phyloP scores from a whole-genome alignment of 169 alveolate genomes.

The Theileria orientalis region DNA sequence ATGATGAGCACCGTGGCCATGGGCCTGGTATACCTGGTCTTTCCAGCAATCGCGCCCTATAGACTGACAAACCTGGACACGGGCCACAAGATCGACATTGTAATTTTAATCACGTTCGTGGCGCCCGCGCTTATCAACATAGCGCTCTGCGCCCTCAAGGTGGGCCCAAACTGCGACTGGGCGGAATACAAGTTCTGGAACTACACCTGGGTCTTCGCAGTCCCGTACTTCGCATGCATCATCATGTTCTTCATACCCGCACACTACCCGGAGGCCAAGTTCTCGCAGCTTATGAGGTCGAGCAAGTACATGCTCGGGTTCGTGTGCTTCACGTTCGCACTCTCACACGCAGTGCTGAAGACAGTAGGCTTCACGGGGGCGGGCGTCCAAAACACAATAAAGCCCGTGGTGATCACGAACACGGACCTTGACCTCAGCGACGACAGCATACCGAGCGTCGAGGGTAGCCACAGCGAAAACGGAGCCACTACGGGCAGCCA shows the following conservation, averaged over 20 bases:
- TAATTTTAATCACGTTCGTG: conserved; percentile 1
- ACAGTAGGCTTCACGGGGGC: conserved; percentile 21
- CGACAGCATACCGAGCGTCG: too few relatives aligned
- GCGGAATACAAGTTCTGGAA: background rate
- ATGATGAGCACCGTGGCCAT: conserved; percentile 16
- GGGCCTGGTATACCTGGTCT: conserved; percentile 14
- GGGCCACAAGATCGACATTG: conserved; percentile 7
- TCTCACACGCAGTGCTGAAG: conserved; percentile 3
- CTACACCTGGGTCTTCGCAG: background rate
- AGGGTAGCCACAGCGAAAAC: too few relatives aligned
- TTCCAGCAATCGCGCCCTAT: conserved; percentile 23
- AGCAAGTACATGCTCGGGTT: background rate
- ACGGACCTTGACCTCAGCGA: background rate
- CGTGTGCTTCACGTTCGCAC: conserved; percentile 4
- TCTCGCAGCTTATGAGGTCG: background rate
- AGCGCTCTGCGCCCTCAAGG: background rate
- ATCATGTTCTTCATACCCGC: background rate
- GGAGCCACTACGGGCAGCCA: too few relatives aligned
- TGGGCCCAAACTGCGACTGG: conserved; percentile 10
- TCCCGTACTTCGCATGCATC: conserved; percentile 11
- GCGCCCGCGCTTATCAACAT: conserved; percentile 12
- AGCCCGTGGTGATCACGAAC: background rate
- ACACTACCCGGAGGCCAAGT: conserved; percentile 3
- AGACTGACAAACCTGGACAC: conserved; percentile 1
- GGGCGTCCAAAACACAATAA: conserved; percentile 3